Conservation (phyloP, 352 stramenopile species). For the Pythium periplocum region DNA sequence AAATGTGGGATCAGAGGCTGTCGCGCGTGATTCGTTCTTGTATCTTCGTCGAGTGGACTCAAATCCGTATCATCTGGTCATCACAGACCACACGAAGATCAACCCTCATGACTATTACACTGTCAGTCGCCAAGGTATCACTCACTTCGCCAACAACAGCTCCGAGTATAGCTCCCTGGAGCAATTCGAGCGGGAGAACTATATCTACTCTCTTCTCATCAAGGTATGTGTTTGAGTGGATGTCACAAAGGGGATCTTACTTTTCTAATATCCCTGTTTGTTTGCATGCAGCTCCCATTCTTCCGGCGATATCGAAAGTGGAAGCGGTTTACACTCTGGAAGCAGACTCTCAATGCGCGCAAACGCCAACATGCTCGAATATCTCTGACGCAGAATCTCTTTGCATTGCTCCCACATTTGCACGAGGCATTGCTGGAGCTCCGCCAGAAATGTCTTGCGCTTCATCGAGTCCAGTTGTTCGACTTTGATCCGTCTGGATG, state of each 20-base stretch:
- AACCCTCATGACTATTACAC: constrained; percentile 88
- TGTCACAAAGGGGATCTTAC: too few species aligned
- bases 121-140: constrained; percentile 83
- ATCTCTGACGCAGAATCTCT: constrained; percentile 76
- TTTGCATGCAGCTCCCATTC: constrained; percentile 66
- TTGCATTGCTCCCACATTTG: constrained; percentile 83
- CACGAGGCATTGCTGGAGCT: constrained; percentile 78
- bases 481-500: constrained; percentile 19
- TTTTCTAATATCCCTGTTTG: not conserved
- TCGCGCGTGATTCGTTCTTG: constrained; percentile 64
- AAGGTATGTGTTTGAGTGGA: constrained; percentile 30
- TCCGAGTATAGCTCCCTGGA: constrained; percentile 87
- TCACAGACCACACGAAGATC: constrained; percentile 61
- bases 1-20: not conserved
- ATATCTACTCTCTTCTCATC: constrained; percentile 79
- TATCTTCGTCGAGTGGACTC: constrained; percentile 65
- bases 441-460: constrained; percentile 45
- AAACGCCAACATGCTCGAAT: constrained; percentile 32
- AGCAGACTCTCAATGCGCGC: constrained; percentile 49
- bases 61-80: constrained; percentile 69
- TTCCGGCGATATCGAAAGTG: constrained; percentile 87
- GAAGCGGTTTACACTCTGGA: constrained; percentile 91
- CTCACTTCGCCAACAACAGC: constrained; percentile 73
- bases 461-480: constrained; percentile 40
- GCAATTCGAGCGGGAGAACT: constrained; percentile 89